Evolutionary conservation across 2,329 filamentous ascomycete species (phyloP), one percentile per base, ranked within the genome.

Genomic region (Calonectria pteridis): DNA sequence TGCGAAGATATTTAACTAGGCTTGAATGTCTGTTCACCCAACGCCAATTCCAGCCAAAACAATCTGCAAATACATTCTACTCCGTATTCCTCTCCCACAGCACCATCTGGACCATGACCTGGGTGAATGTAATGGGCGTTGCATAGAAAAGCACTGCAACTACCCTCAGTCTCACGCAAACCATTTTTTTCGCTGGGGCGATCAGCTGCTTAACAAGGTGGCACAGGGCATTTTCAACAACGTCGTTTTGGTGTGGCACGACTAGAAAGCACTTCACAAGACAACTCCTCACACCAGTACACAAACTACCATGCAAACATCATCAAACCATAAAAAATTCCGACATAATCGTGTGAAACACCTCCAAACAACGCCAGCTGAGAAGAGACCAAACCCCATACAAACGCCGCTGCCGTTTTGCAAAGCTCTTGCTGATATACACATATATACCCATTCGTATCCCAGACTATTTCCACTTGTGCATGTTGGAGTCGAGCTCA

Each of bases 401-500:
- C 35, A 51, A 67, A 63, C 50, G 37, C 35, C 35, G 23, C 49
- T 33, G 31, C 62, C 51, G 28, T 51, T 66, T 71, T 35, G 14
- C 13, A 28, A 64, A 16, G 20, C 28, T 49, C 28, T 64, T n/a
- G 55, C 26, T 59, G 13, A 51, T 31, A 33, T 20, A 46, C 16
- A 67, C 20, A 33, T 20, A 33, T 2, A 58, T 23, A 37, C 28
- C 37, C 10, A 26, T 10, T 28, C 31, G 4, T 13, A 23, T 4
- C 26, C 28, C 29, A 35, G 20, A 18, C 14, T 59, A 43, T 71
- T 62, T 70, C 72, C 63, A 71, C 23, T 71, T 72, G 3, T 72
- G 67, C 2, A 77, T 62, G 46, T 78, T 77, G 7, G 78, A 77
- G 64, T 81, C 80, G 67, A 84, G 59, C 64, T 86, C 82, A 59